These are phyloP conservation scores for Eucalyptus rudis DNA, from an alignment of 345 rosid species.

Conservation along the genomic window DNA sequence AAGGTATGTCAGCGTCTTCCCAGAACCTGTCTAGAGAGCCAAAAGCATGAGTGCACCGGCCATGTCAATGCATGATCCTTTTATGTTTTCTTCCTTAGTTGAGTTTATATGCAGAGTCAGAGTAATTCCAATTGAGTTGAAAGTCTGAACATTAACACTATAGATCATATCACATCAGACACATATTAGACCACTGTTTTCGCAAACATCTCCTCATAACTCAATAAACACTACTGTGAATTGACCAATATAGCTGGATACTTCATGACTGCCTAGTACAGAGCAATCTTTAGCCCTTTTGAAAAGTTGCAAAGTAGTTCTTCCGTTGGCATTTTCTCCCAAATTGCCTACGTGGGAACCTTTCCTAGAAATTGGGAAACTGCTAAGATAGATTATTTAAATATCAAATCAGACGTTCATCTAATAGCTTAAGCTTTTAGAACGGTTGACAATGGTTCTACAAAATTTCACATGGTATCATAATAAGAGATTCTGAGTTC, in stretches of 20 bases:
- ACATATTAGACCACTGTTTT: background rate
- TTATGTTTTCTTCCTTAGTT: background rate
- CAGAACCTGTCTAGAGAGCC: constrained; percentile 76
- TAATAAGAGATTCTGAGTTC: background rate
- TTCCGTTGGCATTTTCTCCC: background rate
- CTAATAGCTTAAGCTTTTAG: fast-evolving
- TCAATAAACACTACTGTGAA: background rate
- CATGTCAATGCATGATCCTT: background rate
- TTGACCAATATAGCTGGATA: background rate
- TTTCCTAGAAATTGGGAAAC: background rate
- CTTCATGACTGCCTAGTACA: background rate
- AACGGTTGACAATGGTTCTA: fast-evolving
- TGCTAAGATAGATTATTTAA: background rate
- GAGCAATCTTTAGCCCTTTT: background rate
- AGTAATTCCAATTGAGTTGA: background rate
- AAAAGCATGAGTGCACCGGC: background rate
- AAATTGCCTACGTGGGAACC: background rate
- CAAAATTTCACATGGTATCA: background rate
- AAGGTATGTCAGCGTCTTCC: constrained; percentile 87
- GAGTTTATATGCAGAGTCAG: background rate
- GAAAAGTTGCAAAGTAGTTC: background rate
- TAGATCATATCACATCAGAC: background rate
- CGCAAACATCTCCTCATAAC: background rate
- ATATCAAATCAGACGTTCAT: fast-evolving
- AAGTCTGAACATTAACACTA: background rate